Percentiles rank a stretch among this genome's conserved stretches.
These are phyloP conservation scores for Sugiyamaella neomexicana DNA, from an alignment of 1,139 yeast species.

Conservation along the genomic window DNA sequence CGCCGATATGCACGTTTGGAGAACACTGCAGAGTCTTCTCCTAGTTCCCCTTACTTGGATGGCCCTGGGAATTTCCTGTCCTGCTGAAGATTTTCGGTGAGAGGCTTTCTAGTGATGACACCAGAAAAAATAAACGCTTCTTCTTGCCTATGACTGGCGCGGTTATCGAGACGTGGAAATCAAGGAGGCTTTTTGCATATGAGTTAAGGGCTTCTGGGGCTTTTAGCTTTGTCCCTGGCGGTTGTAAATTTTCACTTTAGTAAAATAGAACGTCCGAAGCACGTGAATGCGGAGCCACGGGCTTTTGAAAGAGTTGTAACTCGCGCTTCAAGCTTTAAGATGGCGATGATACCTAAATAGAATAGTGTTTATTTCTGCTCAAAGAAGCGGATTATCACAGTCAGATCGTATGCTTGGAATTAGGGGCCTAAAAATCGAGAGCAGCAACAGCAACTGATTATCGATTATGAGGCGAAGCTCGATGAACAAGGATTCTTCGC, in stretches of 20 bases:
- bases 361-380: too few species aligned
- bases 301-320: too few species aligned
- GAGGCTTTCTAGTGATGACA: background rate
- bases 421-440: too few species aligned
- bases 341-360: too few species aligned
- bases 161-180: background rate
- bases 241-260: background rate
- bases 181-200: constrained; percentile 13
- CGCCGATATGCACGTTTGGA: constrained; percentile 3
- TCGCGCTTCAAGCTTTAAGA: too few species aligned
- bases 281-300: too few species aligned
- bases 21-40: background rate
- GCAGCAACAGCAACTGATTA: too few species aligned
- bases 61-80: constrained; percentile 1
- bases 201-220: background rate
- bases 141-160: background rate
- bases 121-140: constrained; percentile 7
- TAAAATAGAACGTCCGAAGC: background rate
- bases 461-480: background rate
- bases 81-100: constrained; percentile 2
- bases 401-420: too few species aligned
- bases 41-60: constrained; percentile 10
- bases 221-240: too few species aligned
- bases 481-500: background rate
- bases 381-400: too few species aligned